Evolutionary conservation across 768 basidiomycete genomes (phyloP).

Genomic region (Fomitopsis pulvina): DNA sequence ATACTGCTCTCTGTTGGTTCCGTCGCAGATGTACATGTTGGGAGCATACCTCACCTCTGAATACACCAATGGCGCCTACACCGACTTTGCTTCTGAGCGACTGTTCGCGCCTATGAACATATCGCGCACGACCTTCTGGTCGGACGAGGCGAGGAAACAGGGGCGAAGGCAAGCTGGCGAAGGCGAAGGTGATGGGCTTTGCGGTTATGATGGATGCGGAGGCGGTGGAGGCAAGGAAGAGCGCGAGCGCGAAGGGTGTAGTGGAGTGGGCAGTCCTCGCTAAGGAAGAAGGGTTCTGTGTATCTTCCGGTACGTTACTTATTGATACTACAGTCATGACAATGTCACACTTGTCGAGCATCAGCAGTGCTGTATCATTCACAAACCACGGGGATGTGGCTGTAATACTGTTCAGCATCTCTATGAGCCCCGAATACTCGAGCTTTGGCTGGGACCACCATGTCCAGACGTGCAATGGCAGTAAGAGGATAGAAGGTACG

Average conservation of each 20-base stretch:
- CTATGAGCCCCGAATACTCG: too few species aligned
- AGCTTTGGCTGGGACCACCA: too few species aligned
- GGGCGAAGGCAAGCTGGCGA: neutral
- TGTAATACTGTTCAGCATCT: too few species aligned
- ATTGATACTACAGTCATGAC: too few species aligned
- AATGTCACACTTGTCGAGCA: too few species aligned
- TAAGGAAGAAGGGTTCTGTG: too few species aligned
- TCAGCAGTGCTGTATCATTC: too few species aligned
- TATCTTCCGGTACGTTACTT: too few species aligned
- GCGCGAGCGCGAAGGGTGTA: neutral
- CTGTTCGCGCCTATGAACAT: conserved; percentile 37
- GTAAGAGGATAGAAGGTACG: too few species aligned
- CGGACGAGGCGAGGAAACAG: conserved; percentile 24
- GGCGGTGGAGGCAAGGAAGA: neutral
- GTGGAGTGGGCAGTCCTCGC: too few species aligned
- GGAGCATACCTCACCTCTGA: conserved; percentile 28
- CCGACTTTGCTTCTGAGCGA: conserved; percentile 34
- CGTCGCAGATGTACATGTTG: conserved; percentile 34
- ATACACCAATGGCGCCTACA: conserved; percentile 28
- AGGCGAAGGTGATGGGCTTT: neutral
- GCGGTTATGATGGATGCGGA: neutral
- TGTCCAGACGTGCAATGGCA: too few species aligned
- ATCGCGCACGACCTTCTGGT: conserved; percentile 33
- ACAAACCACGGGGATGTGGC: too few species aligned
- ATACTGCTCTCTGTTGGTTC: neutral